A percentile compares a stretch with the other conserved stretches of the same genome.
Evolutionary conservation across 1,284 basidiomycete species (phyloP).

Genomic region (Clitocybe nebularis): DNA sequence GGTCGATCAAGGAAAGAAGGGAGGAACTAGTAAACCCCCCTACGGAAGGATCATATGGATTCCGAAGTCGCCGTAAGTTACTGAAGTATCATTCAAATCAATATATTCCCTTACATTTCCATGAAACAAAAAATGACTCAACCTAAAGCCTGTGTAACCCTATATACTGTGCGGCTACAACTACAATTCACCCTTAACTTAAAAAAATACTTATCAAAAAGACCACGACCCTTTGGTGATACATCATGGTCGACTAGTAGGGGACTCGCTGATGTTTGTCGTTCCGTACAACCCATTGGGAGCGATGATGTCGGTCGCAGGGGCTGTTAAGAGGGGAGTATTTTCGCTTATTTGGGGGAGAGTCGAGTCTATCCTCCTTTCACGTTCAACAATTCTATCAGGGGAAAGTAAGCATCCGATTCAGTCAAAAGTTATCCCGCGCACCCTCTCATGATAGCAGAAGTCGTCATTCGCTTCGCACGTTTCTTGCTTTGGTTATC

Average conservation of each 20-base stretch:
- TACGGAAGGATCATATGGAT: conserved; percentile 45
- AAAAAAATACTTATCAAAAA: too few relatives aligned
- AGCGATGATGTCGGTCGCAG: background rate
- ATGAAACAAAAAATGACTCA: too few relatives aligned
- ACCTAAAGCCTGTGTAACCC: background rate
- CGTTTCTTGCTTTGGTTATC: conserved; percentile 78
- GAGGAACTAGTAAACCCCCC: conserved; percentile 32
- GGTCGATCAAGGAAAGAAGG: conserved; percentile 26
- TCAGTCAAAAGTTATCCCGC: background rate
- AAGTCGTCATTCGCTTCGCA: conserved; percentile 68
- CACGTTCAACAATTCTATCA: conserved; percentile 18
- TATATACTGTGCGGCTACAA: background rate
- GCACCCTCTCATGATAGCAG: conserved; percentile 79
- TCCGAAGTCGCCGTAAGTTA: too few relatives aligned
- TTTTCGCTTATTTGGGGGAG: background rate
- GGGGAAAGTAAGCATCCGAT: background rate
- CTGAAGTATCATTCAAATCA: too few relatives aligned
- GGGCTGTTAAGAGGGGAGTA: background rate
- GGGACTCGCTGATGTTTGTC: conserved; percentile 4
- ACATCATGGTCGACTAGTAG: background rate
- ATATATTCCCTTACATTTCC: too few relatives aligned
- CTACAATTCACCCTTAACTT: too few relatives aligned
- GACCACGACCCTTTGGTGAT: too few relatives aligned
- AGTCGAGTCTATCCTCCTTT: conserved; percentile 12
- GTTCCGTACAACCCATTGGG: background rate